Evolutionary conservation across 805 yeast species (phyloP).

Genomic region (Lachancea mirantina): DNA sequence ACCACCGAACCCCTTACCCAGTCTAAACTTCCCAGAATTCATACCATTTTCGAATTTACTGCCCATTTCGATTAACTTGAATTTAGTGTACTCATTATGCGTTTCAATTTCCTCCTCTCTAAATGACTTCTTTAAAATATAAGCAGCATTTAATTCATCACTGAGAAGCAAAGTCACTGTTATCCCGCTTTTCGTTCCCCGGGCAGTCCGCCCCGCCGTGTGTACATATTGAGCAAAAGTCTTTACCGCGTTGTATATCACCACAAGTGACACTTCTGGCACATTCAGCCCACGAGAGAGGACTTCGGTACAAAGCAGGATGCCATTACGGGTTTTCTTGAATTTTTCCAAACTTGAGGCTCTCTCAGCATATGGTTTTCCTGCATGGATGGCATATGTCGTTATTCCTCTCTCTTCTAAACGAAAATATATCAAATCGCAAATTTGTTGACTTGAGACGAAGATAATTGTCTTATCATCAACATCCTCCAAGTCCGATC

Average conservation of each 20-base stretch:
- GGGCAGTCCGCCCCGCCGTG: conserved; percentile 91
- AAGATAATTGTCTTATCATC: conserved; percentile 63
- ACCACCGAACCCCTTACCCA: conserved; percentile 84
- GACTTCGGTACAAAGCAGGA: conserved; percentile 85
- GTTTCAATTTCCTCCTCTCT: conserved; percentile 42
- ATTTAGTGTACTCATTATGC: conserved; percentile 38
- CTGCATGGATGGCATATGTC: conserved; percentile 80
- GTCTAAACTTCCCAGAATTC: conserved; percentile 56
- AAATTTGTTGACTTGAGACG: conserved; percentile 81
- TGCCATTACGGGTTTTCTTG: conserved; percentile 47
- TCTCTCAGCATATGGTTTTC: conserved; percentile 80
- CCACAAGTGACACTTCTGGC: conserved; percentile 70
- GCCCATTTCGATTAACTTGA: conserved; percentile 38
- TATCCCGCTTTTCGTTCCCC: conserved; percentile 75
- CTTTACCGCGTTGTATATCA: conserved; percentile 76
- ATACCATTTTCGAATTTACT: conserved; percentile 51
- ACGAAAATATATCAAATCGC: conserved; percentile 59
- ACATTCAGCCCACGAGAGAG: conserved; percentile 95
- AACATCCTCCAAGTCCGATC: conserved; percentile 24
- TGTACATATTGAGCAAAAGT: conserved; percentile 95
- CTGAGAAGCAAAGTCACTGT: conserved; percentile 67
- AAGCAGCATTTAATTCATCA: conserved; percentile 60
- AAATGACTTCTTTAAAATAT: conserved; percentile 41
- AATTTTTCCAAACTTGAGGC: conserved; percentile 68
- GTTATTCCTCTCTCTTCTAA: conserved; percentile 43